Evolutionary conservation across 2,329 filamentous ascomycete species (phyloP), one percentile per base, ranked within the genome.

Genomic region (Fusarium palustre): DNA sequence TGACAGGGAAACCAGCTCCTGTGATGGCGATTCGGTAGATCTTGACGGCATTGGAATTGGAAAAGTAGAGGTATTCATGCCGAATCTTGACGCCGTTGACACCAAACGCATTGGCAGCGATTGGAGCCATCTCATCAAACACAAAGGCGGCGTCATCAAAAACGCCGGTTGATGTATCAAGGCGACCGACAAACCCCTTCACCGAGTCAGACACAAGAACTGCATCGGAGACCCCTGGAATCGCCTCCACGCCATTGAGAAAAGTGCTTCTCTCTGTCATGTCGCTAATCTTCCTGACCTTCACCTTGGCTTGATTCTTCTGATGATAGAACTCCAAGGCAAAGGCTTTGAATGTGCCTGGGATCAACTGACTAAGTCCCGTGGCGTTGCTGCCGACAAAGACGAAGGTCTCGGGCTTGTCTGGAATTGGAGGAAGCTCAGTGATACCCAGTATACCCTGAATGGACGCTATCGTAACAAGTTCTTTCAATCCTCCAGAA

Each of bases 1-100:
- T 63, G 15, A 38, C 55, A 0, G 68, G 68, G 11, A 43, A 54
- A 0, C 71, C 72, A 1, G 36, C 22, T n/a, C 56, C 2, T 0
- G 68, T 70, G 18, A 75, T 65, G 3, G 47, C 43, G 10, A 70
- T 49, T 20, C 70, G 70, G 20, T 63, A 56, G 20, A 63, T 63
- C 12, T 55, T 63, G 42, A 62, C 59, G 2, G 48, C 59, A 8
- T 63, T 63, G 20, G 59, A 63, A 9, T 63, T 63, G 3, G 41
- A 33, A 25, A 54, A 63, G 20, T 63, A 63, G 0, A 63, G 30
- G 13, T 56, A 22, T 3, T 24, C 22, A 5, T 56, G 20, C 8
- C 42, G 59, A 4, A 63, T 28, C 7, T 47, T 63, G 31, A 63
- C 43, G 0, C 59, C 59, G 2, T 63, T 63, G 7, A 43, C 38